phyloP scores from a whole-genome alignment of 2,329 filamentous ascomycete species.

The Pseudocercospora musae region DNA sequence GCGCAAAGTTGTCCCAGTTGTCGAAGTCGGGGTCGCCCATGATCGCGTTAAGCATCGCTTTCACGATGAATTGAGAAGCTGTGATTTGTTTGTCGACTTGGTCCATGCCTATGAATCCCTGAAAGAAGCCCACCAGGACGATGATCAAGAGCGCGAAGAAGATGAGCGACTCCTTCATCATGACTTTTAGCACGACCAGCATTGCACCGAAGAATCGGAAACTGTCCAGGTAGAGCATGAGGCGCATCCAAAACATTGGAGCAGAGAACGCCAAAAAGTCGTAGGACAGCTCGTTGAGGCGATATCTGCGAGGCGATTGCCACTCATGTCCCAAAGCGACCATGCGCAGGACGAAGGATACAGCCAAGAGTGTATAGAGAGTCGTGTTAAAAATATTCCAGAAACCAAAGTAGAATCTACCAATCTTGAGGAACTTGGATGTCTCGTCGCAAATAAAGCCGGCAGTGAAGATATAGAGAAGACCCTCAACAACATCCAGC shows the following conservation, averaged over 20 bases:
- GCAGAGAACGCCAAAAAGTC: constrained; percentile 91
- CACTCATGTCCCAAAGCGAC: constrained; percentile 66
- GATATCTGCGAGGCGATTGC: constrained; percentile 47
- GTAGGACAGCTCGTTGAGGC: constrained; percentile 80
- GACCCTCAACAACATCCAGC: constrained; percentile 75
- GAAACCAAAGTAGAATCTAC: constrained; percentile 85
- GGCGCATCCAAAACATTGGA: constrained; percentile 93
- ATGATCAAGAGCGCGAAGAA: constrained; percentile 90
- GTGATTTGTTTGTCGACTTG: constrained; percentile 65
- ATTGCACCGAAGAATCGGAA: constrained; percentile 96
- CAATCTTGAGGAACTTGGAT: constrained; percentile 90
- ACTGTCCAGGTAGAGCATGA: constrained; percentile 88
- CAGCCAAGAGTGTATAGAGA: constrained; percentile 73
- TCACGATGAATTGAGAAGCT: constrained; percentile 68
- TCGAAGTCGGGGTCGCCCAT: constrained; percentile 89
- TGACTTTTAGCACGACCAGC: constrained; percentile 85
- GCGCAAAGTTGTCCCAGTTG: constrained; percentile 85
- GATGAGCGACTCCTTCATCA: constrained; percentile 71
- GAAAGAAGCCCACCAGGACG: constrained; percentile 81
- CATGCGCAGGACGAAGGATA: constrained; percentile 75
- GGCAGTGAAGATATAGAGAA: constrained; percentile 86
- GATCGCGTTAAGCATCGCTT: constrained; percentile 82
- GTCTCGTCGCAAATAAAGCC: constrained; percentile 87
- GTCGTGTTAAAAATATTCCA: constrained; percentile 90
- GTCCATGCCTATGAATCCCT: constrained; percentile 91